Base-by-base conservation (phyloP, 306 rosid genomes). In the Castanea sativa region DNA sequence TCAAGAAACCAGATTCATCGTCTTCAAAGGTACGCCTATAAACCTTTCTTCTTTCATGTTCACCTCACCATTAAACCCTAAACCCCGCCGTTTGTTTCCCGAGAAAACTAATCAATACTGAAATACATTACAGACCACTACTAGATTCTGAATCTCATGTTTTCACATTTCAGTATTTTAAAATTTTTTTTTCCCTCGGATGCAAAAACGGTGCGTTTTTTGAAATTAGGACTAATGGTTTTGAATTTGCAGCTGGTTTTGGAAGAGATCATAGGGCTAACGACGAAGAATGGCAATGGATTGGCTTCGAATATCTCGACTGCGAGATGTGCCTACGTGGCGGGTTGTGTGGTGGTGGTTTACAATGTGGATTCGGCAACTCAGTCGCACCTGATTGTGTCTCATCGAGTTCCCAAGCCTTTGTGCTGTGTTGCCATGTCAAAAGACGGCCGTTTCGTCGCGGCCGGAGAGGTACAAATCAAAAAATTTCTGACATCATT, bases 401-500 rank as follows among this genome's bases (percentile, higher is more conserved):
- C 88, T 82, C 86, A 87, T 85, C 89, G 94, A 71, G 45, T 41
- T 64, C 86, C 90, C 12, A 90, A 83, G 76, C 91, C 93, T 76
- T 78, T 90, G 81, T 79, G 85, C 81, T 92, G 97, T 79, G 92
- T 92, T 2, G 93, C 92, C 32, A 64, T 92, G 85, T 84, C 97
- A 58, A 78, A 33, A 55, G 90, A 90, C 77, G 93, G 93, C 16
- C 87, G 84, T 76, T 89, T 90, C 79, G 76, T 89, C 16, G 93
- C 93, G 1, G 94, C 94, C 25, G 97, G 92, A 72, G 97, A 89
- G 94, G 97, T 92, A 78, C 30, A 38, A 49, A 25, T 89, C 69
- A 14, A 38, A 41, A 4, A 27, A 0, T 3, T 59, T 59, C 15
- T 16, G 4, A 6, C 5, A 64, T 49, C 13, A 10, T 49, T 49